A percentile compares a stretch with the other conserved stretches of the same genome.
phyloP scores from a whole-genome alignment of 192 early-diverging fungal species.

The Backusella mclennaniae region DNA sequence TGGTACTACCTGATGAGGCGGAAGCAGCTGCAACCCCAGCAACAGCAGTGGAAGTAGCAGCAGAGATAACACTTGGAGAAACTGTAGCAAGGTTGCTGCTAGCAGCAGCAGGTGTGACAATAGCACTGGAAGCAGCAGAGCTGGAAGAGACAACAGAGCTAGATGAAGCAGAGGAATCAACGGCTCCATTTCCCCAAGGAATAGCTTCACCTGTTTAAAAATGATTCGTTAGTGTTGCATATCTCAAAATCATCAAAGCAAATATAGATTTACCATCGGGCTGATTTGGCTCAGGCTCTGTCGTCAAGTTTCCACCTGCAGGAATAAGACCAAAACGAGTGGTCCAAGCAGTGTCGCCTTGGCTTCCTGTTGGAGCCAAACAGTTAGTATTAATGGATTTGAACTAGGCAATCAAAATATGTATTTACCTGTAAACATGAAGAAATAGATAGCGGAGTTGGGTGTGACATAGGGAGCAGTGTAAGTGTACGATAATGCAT shows the following conservation, averaged over 20 bases:
- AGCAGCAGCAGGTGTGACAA: neutral
- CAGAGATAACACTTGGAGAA: neutral
- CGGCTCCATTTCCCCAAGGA: neutral
- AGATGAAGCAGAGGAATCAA: neutral
- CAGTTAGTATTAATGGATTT: neutral
- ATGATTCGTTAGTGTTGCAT: neutral
- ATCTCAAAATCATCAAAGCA: neutral
- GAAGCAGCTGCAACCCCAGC: neutral
- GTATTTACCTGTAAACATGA: conserved; percentile 38
- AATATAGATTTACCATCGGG: conserved; percentile 18
- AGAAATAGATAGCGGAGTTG: conserved; percentile 37
- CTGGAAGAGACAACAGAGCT: neutral
- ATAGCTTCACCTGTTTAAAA: neutral
- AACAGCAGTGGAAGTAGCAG: neutral
- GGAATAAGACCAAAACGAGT: conserved; percentile 37
- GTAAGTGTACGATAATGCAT: conserved; percentile 17
- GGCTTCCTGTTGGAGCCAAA: neutral
- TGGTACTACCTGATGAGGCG: neutral
- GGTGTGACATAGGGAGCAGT: conserved; percentile 29
- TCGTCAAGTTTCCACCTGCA: conserved; percentile 13
- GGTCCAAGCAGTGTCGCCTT: conserved; percentile 35
- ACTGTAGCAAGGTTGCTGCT: neutral
- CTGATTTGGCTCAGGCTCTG: conserved; percentile 18
- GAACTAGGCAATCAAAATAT: neutral
- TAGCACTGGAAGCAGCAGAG: neutral